Percentiles rank a stretch among this genome's conserved stretches.
phyloP scores from a whole-genome alignment of 768 basidiomycete genomes.

The Guyanaporus albipodus region DNA sequence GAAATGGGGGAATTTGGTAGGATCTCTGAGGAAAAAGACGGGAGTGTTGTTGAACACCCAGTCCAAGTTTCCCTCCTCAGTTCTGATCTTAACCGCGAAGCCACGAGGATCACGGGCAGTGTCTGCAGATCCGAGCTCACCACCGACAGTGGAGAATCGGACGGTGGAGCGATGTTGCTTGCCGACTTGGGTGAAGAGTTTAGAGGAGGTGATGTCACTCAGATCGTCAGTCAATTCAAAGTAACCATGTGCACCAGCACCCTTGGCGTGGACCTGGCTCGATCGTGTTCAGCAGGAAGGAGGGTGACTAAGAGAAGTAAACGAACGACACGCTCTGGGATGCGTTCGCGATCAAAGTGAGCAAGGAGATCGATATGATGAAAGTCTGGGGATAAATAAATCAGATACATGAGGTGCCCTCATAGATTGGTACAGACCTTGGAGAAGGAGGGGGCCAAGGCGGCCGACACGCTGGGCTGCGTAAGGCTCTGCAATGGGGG shows the following conservation, averaged over 20 bases:
- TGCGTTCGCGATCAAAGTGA: slow-evolving; percentile 93
- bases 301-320: neutral
- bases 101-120: slow-evolving; percentile 93
- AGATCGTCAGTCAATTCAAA: slow-evolving; percentile 88
- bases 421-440: slow-evolving; percentile 49
- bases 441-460: slow-evolving; percentile 81
- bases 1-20: slow-evolving; percentile 89
- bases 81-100: slow-evolving; percentile 85
- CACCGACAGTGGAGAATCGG: slow-evolving; percentile 93
- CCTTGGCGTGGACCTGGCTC: slow-evolving; percentile 83
- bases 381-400: slow-evolving; percentile 54
- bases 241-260: slow-evolving; percentile 88
- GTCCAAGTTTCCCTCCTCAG: slow-evolving; percentile 89
- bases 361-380: slow-evolving; percentile 86
- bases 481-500: slow-evolving; percentile 72
- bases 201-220: slow-evolving; percentile 73
- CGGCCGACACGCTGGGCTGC: slow-evolving; percentile 70
- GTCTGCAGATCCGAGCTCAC: slow-evolving; percentile 85
- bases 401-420: slow-evolving; percentile 10
- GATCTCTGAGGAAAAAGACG: slow-evolving; percentile 85
- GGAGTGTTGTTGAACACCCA: slow-evolving; percentile 94
- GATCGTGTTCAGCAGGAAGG: slow-evolving; percentile 22
- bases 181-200: slow-evolving; percentile 60
- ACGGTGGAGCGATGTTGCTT: slow-evolving; percentile 71
- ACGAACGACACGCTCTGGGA: slow-evolving; percentile 88